These are phyloP conservation scores for Fimicolochytrium jonesii DNA, from an alignment of 192 early-diverging fungal genomes.

Conservation along the genomic window DNA sequence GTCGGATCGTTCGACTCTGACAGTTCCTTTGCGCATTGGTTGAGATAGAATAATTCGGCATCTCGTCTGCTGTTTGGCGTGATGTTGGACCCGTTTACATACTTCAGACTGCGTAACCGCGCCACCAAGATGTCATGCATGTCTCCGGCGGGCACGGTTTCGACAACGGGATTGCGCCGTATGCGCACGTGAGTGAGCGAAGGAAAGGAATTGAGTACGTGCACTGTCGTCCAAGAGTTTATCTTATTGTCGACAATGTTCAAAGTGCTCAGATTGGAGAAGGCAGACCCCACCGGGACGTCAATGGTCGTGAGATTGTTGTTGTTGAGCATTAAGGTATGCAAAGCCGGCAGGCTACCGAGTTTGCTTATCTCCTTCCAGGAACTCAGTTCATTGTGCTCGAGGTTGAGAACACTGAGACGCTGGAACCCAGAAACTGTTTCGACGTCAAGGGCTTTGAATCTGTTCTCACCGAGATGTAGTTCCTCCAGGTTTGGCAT, in stretches of 20 bases:
- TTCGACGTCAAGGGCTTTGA: neutral
- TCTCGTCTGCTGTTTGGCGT: conserved; percentile 20
- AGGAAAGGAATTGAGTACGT: conserved; percentile 36
- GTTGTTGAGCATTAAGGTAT: conserved; percentile 21
- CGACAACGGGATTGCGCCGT: conserved; percentile 33
- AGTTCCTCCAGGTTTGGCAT: conserved; percentile 34
- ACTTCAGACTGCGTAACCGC: conserved; percentile 20
- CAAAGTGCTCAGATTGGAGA: conserved; percentile 18
- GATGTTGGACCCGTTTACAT: conserved; percentile 33
- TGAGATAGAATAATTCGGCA: conserved; percentile 40
- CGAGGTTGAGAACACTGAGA: conserved; percentile 33
- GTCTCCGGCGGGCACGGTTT: neutral
- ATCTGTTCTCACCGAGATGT: conserved; percentile 41
- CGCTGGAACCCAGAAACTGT: conserved; percentile 7
- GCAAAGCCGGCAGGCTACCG: conserved; percentile 16
- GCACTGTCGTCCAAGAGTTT: conserved; percentile 22
- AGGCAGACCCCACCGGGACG: neutral
- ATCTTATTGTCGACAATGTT: conserved; percentile 30
- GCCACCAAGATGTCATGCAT: conserved; percentile 14
- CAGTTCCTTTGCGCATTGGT: conserved; percentile 7
- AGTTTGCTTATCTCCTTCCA: conserved; percentile 33
- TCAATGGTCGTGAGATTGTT: conserved; percentile 22
- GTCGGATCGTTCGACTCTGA: neutral
- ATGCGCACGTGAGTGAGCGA: conserved; percentile 30
- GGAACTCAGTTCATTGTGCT: conserved; percentile 28